These are phyloP conservation scores for Fomitopsis serialis DNA, from an alignment of 768 basidiomycete genomes.

Conservation along the genomic window DNA sequence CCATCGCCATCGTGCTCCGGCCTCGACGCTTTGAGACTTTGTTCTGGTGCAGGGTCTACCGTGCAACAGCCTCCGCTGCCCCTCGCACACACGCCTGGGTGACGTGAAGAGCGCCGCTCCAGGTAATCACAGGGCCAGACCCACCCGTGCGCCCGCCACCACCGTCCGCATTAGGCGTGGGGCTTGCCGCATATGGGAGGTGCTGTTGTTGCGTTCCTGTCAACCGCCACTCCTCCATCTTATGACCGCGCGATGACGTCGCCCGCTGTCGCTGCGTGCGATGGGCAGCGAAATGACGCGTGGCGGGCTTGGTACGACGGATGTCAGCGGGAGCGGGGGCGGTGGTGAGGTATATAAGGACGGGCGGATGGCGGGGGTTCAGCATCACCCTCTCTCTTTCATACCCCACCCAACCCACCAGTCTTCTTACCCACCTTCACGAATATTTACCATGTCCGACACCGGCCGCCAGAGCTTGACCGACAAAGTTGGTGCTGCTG, in stretches of 20 bases:
- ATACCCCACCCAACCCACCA: not conserved
- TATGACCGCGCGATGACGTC: not conserved
- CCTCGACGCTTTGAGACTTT: too few relatives aligned
- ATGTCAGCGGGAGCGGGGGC: not conserved
- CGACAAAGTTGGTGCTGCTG: conserved; percentile 27
- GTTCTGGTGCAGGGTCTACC: too few relatives aligned
- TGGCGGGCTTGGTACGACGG: not conserved
- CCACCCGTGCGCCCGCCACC: not conserved
- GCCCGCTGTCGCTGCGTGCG: not conserved
- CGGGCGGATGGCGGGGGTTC: not conserved
- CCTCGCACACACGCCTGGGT: too few relatives aligned
- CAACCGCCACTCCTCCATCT: not conserved
- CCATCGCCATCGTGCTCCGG: too few relatives aligned
- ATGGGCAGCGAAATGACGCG: not conserved
- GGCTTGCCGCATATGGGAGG: not conserved
- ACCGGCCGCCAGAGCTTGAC: conserved; percentile 27
- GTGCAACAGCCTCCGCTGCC: too few relatives aligned
- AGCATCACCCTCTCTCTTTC: not conserved
- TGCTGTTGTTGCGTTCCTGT: not conserved
- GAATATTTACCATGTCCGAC: conserved; percentile 26
- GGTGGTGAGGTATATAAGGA: conserved; percentile 1
- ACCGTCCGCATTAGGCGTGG: not conserved
- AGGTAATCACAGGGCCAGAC: not conserved
- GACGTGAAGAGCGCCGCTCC: not conserved
- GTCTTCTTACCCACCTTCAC: not conserved